Evolutionary conservation across 2,329 filamentous ascomycete genomes (phyloP).

Genomic region (Pezicula neosporulosa): DNA sequence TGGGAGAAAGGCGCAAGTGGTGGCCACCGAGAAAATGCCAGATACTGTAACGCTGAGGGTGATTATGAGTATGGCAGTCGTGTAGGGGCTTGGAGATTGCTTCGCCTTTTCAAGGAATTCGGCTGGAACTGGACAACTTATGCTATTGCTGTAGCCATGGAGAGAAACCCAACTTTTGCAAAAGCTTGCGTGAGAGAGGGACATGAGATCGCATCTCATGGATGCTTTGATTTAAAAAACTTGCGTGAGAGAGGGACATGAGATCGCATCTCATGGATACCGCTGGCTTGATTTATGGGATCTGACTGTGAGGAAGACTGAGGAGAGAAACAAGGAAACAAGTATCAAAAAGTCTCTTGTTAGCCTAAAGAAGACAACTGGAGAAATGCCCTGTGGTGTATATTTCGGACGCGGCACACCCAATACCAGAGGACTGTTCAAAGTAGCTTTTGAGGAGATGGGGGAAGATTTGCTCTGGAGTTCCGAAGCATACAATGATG

Average conservation of each 20-base stretch:
- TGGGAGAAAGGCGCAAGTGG: constrained; percentile 29
- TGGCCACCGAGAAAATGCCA: constrained; percentile 2
- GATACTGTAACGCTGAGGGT: constrained; percentile 22
- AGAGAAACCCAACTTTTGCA: constrained; percentile 36
- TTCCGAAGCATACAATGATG: constrained; percentile 48
- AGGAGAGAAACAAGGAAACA: no score
- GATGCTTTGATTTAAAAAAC: no score
- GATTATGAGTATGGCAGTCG: constrained; percentile 33
- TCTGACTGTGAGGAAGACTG: constrained; percentile 31
- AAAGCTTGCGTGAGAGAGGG: constrained; percentile 34
- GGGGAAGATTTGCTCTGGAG: constrained; percentile 45
- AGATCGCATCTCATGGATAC: constrained; percentile 38
- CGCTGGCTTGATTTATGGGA: constrained; percentile 38
- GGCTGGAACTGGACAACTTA: constrained; percentile 37
- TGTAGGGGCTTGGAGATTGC: constrained; percentile 33
- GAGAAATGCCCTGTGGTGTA: constrained; percentile 28
- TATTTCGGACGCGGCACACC: constrained; percentile 31
- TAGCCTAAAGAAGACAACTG: constrained; percentile 27
- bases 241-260: constrained; percentile 36
- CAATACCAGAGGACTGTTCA: constrained; percentile 41
- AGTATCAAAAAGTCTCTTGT: constrained; percentile 31
- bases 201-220: constrained; percentile 39
- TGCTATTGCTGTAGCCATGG: constrained; percentile 34
- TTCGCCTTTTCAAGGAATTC: constrained; percentile 36
- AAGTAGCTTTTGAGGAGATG: constrained; percentile 47